Evolutionary conservation across 108 stramenopile genomes (phyloP), one percentile per base, ranked within the genome.

Genomic region (Cyclotella cryptica): DNA sequence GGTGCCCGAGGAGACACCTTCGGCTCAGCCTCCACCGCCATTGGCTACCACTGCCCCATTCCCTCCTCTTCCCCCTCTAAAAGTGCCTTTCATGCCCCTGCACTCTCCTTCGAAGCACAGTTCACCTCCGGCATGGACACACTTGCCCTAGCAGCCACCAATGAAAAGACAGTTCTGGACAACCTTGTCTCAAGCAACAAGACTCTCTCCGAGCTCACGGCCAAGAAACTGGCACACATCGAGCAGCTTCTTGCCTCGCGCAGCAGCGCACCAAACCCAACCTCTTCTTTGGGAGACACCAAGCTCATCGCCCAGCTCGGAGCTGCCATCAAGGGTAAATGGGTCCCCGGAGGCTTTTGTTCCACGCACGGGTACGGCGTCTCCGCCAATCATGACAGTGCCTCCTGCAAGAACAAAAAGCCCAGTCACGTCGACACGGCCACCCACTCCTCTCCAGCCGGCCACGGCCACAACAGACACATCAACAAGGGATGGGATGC

Each of bases 321-420:
- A 3, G 55, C 55, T 21, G 55, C 55, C 55, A 24, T 19, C 22
- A 55, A 55, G 24, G 55, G 55, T 24, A 55, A 55, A 8, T 55
- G 55, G 55, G 55, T 12, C 22, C 55, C 55, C n/a, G 55, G 55
- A 1, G 55, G 55, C 55, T 55, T 55, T 21, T 55, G 13, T 8
- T 55, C 55, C 55, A 26, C 55, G 9, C 55, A 55, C 8, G 55
- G 55, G 11, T 55, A 24, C 3, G 22, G 55, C 24, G 21, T 55
- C 22, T n/a, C 21, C 7, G n/a, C 55, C 19, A 21, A 24, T 21
- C 55, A 55, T 21, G 3, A n/a, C 55, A 55, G 55, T 8, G 21
- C 55, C 55, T 22, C 55, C 24, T 55, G 55, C 55, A 55, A 55
- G 55, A 55, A 55, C 55, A 55, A 55, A 21, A 55, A 55, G 22